Base-by-base conservation (phyloP, 2,329 filamentous ascomycete genomes). In the Diaporthe vaccinii region DNA sequence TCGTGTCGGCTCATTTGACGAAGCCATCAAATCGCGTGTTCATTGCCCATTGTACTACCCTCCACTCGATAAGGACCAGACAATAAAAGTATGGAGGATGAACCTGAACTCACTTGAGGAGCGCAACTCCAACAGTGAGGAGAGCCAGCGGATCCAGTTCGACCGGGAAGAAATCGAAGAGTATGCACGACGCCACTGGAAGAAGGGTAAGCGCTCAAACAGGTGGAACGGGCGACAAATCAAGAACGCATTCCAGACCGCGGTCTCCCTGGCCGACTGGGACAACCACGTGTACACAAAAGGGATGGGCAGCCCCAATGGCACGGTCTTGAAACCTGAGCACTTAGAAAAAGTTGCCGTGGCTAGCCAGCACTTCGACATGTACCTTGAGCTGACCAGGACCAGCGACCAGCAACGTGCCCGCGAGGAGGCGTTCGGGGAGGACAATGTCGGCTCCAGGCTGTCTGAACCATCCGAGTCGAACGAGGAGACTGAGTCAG, bases 1-100 rank as follows among this genome's bases (percentile, higher is more conserved):
- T 36, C 74, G 74, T 2, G 58, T 59, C 17, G 74, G 69, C n/a
- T 65, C 49, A 22, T 62, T 72, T 39, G 74, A 75, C n/a, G 74
- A 75, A 58, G 74, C 74, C 6, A 53, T 75, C n/a, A 41, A 67
- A 6, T 75, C 74, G 0, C 55, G 74, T 14, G 31, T 75, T 31
- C 74, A 75, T 25, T 61, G 57, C 17, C 41, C 58, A 22, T 12
- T 65, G 14, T 44, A 65, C 22, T 65, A 65, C n/a, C 59, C 59
- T 22, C 22, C 25, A 12, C 59, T 65, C 1, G 36, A 65, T 10
- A 51, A 55, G n/a, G 28, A 49, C 4, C 28, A 70, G 25, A 70
- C 44, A 17, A 12, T 70, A 2, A 51, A 46, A 10, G 28, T 57
- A 9, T 53, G 67, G 44, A 44, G 34, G 6, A 51, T 51, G 67